These are phyloP conservation scores for Yarrowia galli DNA, from an alignment of 1,139 yeast genomes.

Conservation along the genomic window DNA sequence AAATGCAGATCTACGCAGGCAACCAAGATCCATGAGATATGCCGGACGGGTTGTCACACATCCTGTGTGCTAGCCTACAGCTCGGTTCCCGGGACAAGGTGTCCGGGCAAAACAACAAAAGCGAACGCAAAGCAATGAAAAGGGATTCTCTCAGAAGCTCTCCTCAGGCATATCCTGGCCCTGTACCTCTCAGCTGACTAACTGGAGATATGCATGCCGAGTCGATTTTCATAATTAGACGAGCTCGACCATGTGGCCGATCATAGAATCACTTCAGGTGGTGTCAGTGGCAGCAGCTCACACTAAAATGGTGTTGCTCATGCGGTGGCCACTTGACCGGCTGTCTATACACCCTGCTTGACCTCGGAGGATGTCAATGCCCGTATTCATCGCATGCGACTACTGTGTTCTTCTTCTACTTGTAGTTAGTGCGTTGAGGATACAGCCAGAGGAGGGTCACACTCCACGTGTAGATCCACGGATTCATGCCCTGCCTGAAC, in stretches of 20 bases:
- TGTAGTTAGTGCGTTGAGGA: background rate
- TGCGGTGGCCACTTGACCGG: background rate
- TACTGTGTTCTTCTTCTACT: too few relatives aligned
- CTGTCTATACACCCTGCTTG: background rate
- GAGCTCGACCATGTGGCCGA: background rate
- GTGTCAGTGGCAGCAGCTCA: background rate
- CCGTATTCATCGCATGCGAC: background rate
- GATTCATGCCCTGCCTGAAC: background rate
- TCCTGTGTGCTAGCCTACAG: background rate
- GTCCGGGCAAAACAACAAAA: background rate
- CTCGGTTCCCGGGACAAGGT: conserved; percentile 22
- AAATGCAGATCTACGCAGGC: conserved; percentile 32
- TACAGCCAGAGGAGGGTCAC: background rate
- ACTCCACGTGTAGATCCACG: background rate
- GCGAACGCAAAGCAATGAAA: background rate
- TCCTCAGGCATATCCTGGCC: background rate
- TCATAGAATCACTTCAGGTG: background rate
- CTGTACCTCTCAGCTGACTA: background rate
- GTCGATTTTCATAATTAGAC: background rate
- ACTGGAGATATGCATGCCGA: background rate
- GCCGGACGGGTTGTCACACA: conserved; percentile 26
- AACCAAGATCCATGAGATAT: conserved; percentile 33
- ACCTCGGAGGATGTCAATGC: background rate
- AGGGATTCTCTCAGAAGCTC: background rate
- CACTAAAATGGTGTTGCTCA: background rate